These are phyloP conservation scores for Panaeolus papilionaceus DNA, from an alignment of 768 basidiomycete species.

Conservation along the genomic window DNA sequence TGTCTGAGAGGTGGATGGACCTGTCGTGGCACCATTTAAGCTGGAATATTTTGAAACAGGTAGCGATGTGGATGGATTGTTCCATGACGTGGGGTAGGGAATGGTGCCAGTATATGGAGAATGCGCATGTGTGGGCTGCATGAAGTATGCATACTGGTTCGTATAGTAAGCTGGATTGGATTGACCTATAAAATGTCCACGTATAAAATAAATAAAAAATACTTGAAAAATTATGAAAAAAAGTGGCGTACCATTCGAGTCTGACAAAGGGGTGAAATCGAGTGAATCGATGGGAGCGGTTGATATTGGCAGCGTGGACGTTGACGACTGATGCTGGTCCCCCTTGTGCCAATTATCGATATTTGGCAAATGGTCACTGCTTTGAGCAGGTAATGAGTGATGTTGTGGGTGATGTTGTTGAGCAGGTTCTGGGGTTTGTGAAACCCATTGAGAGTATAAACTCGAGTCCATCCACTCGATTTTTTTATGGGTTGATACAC, in stretches of 20 bases:
- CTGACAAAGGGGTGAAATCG: constrained; percentile 14
- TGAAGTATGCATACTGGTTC: constrained; percentile 6
- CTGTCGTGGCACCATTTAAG: constrained; percentile 74
- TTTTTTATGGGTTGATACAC: constrained; percentile 12
- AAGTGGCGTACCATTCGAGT: constrained; percentile 5
- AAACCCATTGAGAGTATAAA: constrained; percentile 14
- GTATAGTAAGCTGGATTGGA: neutral
- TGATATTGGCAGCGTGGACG: constrained; percentile 7
- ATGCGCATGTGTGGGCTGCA: neutral
- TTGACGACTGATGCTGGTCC: neutral
- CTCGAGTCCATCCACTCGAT: constrained; percentile 13
- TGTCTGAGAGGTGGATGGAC: constrained; percentile 35
- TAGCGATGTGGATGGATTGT: constrained; percentile 42
- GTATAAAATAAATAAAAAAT: neutral
- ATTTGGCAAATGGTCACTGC: neutral
- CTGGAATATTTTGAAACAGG: constrained; percentile 81
- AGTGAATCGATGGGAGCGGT: constrained; percentile 13
- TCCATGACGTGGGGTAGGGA: constrained; percentile 45
- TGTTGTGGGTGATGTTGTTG: constrained; percentile 6
- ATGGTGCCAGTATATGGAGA: constrained; percentile 22
- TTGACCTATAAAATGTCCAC: neutral
- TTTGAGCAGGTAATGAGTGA: constrained; percentile 1
- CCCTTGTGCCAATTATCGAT: constrained; percentile 13
- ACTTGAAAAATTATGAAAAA: neutral
- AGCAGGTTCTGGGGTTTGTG: constrained; percentile 12